phyloP scores from a whole-genome alignment of 225 moss, liverwort and hornwort genomes.

The Straminergon stramineum region DNA sequence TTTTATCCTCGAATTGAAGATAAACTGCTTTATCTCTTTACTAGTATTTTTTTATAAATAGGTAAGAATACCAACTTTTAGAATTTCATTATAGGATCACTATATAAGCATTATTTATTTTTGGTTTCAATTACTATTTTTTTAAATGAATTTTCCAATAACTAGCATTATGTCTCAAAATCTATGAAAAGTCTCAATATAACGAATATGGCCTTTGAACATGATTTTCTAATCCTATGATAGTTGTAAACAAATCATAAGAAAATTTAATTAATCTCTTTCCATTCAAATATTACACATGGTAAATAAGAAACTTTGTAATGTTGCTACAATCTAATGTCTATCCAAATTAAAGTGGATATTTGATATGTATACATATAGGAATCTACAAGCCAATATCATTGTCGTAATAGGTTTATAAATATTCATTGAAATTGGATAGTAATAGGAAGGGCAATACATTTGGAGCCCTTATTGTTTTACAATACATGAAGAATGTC shows the following conservation, averaged over 20 bases:
- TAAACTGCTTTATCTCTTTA: too few species aligned
- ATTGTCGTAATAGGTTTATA: background rate
- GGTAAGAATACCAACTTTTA: too few species aligned
- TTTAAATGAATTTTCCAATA: too few species aligned
- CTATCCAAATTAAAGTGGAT: too few species aligned
- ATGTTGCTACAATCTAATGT: background rate
- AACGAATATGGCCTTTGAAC: too few species aligned
- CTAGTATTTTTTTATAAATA: too few species aligned
- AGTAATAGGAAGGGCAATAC: rapidly evolving
- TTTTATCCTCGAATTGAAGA: too few species aligned
- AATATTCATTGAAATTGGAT: background rate
- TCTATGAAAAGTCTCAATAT: too few species aligned
- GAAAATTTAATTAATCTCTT: background rate
- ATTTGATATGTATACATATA: background rate
- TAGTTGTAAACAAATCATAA: background rate
- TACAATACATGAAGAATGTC: background rate
- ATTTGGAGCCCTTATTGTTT: background rate
- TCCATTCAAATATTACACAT: background rate
- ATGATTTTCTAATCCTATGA: background rate
- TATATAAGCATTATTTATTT: too few species aligned
- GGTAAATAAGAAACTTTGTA: background rate
- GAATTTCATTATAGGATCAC: too few species aligned
- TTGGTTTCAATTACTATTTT: too few species aligned
- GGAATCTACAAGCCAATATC: background rate
- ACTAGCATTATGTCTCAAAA: too few species aligned